Percentiles rank a stretch among this genome's conserved stretches.
Evolutionary conservation across 345 rosid genomes (phyloP).

Genomic region (Ricinus communis): DNA sequence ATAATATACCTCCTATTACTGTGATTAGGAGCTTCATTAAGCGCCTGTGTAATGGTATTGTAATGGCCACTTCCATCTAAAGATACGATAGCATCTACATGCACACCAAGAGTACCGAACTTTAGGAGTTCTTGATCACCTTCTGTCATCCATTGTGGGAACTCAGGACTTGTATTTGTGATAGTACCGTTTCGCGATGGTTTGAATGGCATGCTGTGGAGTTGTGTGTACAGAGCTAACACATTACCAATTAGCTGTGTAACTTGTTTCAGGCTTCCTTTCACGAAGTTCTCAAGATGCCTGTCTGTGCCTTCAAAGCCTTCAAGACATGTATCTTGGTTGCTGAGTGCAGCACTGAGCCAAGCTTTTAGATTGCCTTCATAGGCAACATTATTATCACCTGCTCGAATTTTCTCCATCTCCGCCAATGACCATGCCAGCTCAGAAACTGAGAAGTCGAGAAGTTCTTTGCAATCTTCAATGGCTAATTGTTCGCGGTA

Average conservation of each 20-base stretch:
- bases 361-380: slow-evolving; percentile 59
- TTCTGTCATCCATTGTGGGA: slow-evolving; percentile 67
- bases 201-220: slow-evolving; percentile 67
- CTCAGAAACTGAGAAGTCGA: slow-evolving; percentile 87
- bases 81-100: slow-evolving; percentile 30
- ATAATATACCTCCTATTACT: slow-evolving; percentile 24
- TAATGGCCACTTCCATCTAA: slow-evolving; percentile 29
- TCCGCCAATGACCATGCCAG: slow-evolving; percentile 85
- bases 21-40: slow-evolving; percentile 28
- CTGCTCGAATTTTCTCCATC: slow-evolving; percentile 68
- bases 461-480: slow-evolving; percentile 88
- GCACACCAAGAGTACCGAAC: slow-evolving; percentile 9
- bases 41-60: slow-evolving; percentile 26
- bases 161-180: slow-evolving; percentile 2
- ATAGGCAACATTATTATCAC: slow-evolving; percentile 32
- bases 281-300: slow-evolving; percentile 51
- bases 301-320: slow-evolving; percentile 72
- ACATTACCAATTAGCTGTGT: slow-evolving; percentile 47
- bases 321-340: slow-evolving; percentile 39
- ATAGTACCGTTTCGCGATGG: slow-evolving; percentile 32
- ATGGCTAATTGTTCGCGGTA: slow-evolving; percentile 78
- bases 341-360: slow-evolving; percentile 37
- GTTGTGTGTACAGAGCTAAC: slow-evolving; percentile 31
- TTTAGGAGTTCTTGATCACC: slow-evolving; percentile 42
- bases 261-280: slow-evolving; percentile 55